A percentile compares a stretch with the other conserved stretches of the same genome.
Evolutionary conservation across 2,329 filamentous ascomycete species (phyloP).

Genomic region (Fusarium sp.): DNA sequence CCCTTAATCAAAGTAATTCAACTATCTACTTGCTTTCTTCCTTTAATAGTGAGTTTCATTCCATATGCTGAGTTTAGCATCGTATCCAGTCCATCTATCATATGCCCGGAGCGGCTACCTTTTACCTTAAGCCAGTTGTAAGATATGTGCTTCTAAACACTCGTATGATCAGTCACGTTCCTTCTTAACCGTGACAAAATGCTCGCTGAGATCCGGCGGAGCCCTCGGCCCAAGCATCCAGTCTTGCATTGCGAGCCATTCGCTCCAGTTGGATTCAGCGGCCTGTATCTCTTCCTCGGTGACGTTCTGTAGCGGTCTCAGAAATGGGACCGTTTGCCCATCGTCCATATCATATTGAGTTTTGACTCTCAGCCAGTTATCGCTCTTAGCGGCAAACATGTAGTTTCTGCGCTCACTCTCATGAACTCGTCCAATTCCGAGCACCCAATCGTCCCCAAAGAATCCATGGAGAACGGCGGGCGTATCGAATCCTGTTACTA

Average conservation of each 20-base stretch:
- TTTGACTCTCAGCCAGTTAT: constrained; percentile 89
- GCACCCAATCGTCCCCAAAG: constrained; percentile 91
- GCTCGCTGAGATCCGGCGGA: constrained; percentile 52
- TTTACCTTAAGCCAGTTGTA: background rate
- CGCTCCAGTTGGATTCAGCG: constrained; percentile 88
- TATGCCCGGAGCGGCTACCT: background rate
- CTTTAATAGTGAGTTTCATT: background rate
- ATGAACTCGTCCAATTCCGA: constrained; percentile 82
- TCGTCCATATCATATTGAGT: constrained; percentile 86
- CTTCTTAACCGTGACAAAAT: constrained; percentile 44
- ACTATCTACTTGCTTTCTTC: background rate
- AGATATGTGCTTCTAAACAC: background rate
- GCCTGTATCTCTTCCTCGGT: constrained; percentile 81
- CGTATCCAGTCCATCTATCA: background rate
- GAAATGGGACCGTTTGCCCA: constrained; percentile 85
- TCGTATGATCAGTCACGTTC: constrained; percentile 33
- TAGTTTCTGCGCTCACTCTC: constrained; percentile 94
- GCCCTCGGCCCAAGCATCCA: constrained; percentile 94
- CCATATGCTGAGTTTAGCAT: background rate
- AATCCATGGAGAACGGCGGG: constrained; percentile 90
- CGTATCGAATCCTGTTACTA: constrained; percentile 91
- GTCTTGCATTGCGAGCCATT: constrained; percentile 96
- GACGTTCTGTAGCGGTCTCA: constrained; percentile 81
- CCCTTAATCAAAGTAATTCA: background rate
- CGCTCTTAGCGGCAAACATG: constrained; percentile 92